These are phyloP conservation scores for Ceratocystis cubensis DNA, from an alignment of 2,329 filamentous ascomycete species.

Conservation along the genomic window DNA sequence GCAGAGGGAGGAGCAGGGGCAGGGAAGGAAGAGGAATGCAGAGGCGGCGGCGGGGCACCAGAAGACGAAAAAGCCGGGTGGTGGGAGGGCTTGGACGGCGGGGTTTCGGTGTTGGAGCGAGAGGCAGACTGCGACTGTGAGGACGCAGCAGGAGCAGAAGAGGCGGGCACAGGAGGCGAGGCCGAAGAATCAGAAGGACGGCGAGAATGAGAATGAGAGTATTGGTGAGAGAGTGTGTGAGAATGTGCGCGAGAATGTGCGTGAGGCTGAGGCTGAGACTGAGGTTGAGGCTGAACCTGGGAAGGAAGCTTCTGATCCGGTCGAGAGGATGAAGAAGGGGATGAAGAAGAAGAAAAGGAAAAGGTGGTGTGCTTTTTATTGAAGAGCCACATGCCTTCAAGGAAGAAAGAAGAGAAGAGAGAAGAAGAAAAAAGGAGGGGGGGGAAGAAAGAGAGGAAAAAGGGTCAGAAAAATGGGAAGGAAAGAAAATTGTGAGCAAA, in stretches of 20 bases:
- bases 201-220: not conserved
- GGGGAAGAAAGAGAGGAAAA: conserved; percentile 21
- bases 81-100: not conserved
- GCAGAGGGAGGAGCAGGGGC: conserved; percentile 12
- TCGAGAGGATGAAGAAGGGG: conserved; percentile 13
- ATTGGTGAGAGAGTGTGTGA: not conserved
- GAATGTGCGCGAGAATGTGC: not conserved
- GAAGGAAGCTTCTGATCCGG: conserved; percentile 9
- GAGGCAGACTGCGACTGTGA: not conserved
- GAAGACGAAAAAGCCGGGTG: not conserved
- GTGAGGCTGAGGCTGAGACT: conserved; percentile 6
- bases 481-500: conserved; percentile 25
- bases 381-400: conserved; percentile 22
- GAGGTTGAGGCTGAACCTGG: not conserved
- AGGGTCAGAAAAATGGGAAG: conserved; percentile 10
- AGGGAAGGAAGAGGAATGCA: not conserved
- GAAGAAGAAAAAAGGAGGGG: conserved; percentile 13
- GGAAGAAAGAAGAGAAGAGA: conserved; percentile 20
- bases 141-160: not conserved
- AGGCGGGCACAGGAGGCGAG: not conserved
- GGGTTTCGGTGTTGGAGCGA: not conserved
- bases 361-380: conserved; percentile 19
- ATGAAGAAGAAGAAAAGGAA: conserved; percentile 19
- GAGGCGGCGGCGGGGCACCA: conserved; percentile 10
- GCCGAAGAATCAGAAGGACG: not conserved